Percentiles rank a stretch among this genome's conserved stretches.
Evolutionary conservation across 805 yeast species (phyloP).

Genomic region (Tanozyma kutaoensis): DNA sequence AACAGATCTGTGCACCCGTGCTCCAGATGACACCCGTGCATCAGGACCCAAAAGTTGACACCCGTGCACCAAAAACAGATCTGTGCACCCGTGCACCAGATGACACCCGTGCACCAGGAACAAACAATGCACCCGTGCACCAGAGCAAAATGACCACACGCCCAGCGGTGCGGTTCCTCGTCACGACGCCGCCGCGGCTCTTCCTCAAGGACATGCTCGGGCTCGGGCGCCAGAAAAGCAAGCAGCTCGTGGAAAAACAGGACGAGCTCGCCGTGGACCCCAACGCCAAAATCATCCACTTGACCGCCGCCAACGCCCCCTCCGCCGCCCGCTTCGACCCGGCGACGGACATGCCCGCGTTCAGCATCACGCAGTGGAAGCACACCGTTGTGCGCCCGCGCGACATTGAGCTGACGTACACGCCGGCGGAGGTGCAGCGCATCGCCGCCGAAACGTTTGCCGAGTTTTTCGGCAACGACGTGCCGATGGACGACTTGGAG

Average conservation of each 20-base stretch:
- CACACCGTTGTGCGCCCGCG: constrained; percentile 7
- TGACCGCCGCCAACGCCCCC: constrained; percentile 23
- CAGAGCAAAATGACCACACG: no score
- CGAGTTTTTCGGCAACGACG: constrained; percentile 7
- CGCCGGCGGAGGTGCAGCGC: constrained; percentile 10
- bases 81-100: no score
- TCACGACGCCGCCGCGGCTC: constrained; percentile 6
- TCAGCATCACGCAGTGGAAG: constrained; percentile 24
- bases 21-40: no score
- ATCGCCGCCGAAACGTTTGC: constrained; percentile 14
- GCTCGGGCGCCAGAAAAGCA: constrained; percentile 14
- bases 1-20: no score
- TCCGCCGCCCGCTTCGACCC: constrained; percentile 10
- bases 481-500: constrained; percentile 21
- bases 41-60: no score
- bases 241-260: constrained; percentile 24
- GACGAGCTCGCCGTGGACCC: constrained; percentile 21
- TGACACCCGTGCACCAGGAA: no score
- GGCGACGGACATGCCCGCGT: constrained; percentile 19
- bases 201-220: constrained; percentile 23
- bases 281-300: constrained; percentile 18
- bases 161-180: no score
- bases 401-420: constrained; percentile 16
- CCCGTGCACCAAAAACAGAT: no score
- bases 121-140: no score